Base-by-base conservation (phyloP, 441 rosid species). In the Euphorbia schlechtendalii region DNA sequence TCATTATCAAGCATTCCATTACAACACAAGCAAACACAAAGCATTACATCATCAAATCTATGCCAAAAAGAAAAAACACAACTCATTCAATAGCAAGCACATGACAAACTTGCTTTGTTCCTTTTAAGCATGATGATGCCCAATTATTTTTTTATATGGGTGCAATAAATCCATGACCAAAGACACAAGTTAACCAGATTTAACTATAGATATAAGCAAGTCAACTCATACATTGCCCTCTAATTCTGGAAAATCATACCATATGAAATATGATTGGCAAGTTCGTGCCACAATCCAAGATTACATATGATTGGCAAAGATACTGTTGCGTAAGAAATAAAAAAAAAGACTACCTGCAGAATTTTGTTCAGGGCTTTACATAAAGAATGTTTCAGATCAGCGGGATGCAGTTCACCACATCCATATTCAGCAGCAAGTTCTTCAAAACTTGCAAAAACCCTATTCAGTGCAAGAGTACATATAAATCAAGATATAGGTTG, bases 381-480 rank as follows among this genome's bases (percentile, higher is more conserved):
- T 46, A 88, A 82, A 56, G 92, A 81, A 9, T 81, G 86, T 66
- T 90, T 93, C 24, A 90, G 73, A 69, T 87, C 93, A 45, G 74
- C 87, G 20, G 88, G 96, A 74, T 90, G 97, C 75, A 93, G 69
- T 15, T 68, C 64, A 0, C 83, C 86, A 67, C 81, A 80, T 74
- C 74, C 84, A 61, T 84, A 90, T 63, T 86, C 90, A 34, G 82
- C 69, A 36, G 79, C 82, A 73, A 93, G 82, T 53, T 90, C 91
- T 64, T 88, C 90, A 74, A 74, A 86, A 68, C 53, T 84, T 69
- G 76, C 74, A 65, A 56, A 90, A 63, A 63, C 66, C 86, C 96
- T 88, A 71, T 11, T 67, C 9, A 38, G 41, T 54, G 58, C 1
- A 56, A 27, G 34, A 67, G 49, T 20, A 15, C 41, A 46, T 18